A percentile compares a stretch with the other conserved stretches of the same genome.
phyloP scores from a whole-genome alignment of 106 monocot genomes.

The Dendrobium nobile region DNA sequence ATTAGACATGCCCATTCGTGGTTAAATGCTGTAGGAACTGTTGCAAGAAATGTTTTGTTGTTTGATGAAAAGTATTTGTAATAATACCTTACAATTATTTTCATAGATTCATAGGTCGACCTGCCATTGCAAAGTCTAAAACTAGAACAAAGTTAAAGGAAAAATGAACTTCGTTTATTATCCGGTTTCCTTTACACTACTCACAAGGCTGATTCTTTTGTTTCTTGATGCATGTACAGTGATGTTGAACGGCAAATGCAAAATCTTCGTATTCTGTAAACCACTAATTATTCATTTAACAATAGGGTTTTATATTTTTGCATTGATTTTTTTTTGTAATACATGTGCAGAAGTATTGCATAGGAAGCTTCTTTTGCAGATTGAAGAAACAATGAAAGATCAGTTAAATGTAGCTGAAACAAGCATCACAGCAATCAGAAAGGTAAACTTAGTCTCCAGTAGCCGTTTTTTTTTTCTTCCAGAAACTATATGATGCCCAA shows the following conservation, averaged over 20 bases:
- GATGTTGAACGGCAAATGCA: neutral
- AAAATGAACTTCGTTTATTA: too few relatives aligned
- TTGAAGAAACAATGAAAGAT: conserved; percentile 46
- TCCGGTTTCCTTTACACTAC: too few relatives aligned
- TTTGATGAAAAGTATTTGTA: too few relatives aligned
- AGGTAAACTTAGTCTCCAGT: conserved; percentile 31
- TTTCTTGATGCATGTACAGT: neutral
- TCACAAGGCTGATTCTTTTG: neutral
- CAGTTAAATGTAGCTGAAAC: conserved; percentile 59
- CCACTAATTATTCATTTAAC: neutral
- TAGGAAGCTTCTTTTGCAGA: conserved; percentile 59
- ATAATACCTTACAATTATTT: too few relatives aligned
- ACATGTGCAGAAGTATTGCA: conserved; percentile 55
- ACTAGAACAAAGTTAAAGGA: too few relatives aligned
- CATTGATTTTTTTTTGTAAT: neutral
- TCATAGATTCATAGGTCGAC: too few relatives aligned
- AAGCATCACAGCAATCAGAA: conserved; percentile 45
- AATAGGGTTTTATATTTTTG: neutral
- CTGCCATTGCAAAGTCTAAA: too few relatives aligned
- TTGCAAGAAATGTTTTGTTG: too few relatives aligned
- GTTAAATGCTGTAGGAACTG: neutral
- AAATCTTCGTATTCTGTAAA: neutral
- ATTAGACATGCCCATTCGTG: neutral
- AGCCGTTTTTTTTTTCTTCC: neutral
- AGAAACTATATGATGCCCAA: neutral